Evolutionary conservation across 352 stramenopile genomes (phyloP), one percentile per base, ranked within the genome.

Genomic region (Pythium phragmiticola): DNA sequence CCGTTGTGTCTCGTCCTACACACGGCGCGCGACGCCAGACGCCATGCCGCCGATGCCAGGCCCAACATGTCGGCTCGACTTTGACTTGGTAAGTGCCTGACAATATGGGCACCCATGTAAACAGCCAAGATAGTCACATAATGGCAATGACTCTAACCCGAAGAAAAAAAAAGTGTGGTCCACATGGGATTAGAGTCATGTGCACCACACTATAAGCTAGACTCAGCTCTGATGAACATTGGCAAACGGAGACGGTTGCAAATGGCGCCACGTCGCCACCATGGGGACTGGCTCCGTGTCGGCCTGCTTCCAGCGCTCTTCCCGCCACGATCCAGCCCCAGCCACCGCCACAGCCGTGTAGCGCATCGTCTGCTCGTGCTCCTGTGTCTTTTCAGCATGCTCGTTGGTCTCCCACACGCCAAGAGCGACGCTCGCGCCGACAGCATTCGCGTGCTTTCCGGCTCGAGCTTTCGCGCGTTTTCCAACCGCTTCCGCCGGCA

Each of bases 401-500:
- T 52, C 34, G 2, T 57, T 3, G 7, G 37, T 17, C 33, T 41
- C 33, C 6, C 43, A 21, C 9, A 39, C 43, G 53, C 37, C 17
- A 7, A 37, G 26, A 36, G 49, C 14, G 39, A 54, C n/a, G 36
- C 53, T 39, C 88, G 74, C 52, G 79, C 78, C 39, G 39, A 46
- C 39, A 46, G 5, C 2, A 68, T 89, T 34, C 79, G 76, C 41
- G 80, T 80, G 23, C 73, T 92, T 9, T 89, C 83, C 4, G 81
- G 81, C 21, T 71, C 68, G 23, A 88, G 81, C 56, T 82, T 80
- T 61, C 72, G 75, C 41, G 74, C 79, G 30, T 92, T 92, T 65
- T 81, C 75, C 49, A 92, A 92, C 65, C 79, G 77, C 37, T 72
- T 92, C 19, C 80, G 80, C 39, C 79, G 81, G 7, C 76, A 88